Percentiles rank a stretch among this genome's conserved stretches.
Conservation (phyloP, 768 basidiomycete genomes). For the Russula foetens region DNA sequence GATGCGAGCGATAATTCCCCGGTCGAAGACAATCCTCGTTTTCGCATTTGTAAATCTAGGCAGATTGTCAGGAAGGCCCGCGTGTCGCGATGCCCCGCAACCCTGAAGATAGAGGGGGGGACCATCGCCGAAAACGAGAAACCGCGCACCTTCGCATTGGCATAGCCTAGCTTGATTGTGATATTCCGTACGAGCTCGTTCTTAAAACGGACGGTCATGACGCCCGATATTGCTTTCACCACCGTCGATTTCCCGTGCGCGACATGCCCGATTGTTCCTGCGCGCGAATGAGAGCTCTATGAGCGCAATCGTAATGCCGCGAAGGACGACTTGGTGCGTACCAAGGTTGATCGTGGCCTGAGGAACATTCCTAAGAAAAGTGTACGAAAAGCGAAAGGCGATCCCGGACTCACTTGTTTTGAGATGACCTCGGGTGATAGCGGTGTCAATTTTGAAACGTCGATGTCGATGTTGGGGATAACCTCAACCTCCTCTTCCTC, state of each 20-base stretch:
- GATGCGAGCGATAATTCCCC: constrained; percentile 89
- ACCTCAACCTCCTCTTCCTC: constrained; percentile 46
- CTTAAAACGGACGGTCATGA: constrained; percentile 98
- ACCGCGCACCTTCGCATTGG: constrained; percentile 93
- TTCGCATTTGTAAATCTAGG: constrained; percentile 95
- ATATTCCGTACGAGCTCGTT: constrained; percentile 99
- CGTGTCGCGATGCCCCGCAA: background rate
- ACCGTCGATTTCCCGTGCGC: constrained; percentile 96
- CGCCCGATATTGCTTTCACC: constrained; percentile 97
- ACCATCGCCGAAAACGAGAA: background rate
- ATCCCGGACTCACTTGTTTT: constrained; percentile 60
- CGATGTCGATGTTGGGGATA: constrained; percentile 65
- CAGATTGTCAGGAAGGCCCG: background rate
- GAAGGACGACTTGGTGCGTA: constrained; percentile 26
- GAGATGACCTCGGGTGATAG: constrained; percentile 86
- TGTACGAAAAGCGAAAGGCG: background rate
- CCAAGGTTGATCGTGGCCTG: constrained; percentile 95
- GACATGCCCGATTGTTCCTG: constrained; percentile 98
- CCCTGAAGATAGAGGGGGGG: background rate
- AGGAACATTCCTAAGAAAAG: background rate
- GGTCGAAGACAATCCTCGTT: constrained; percentile 90
- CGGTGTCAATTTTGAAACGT: constrained; percentile 75
- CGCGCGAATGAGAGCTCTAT: background rate
- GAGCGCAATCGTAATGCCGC: background rate
- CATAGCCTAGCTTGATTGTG: constrained; percentile 98